phyloP scores from a whole-genome alignment of 2,329 filamentous ascomycete species.

The Pseudogymnoascus sp. region DNA sequence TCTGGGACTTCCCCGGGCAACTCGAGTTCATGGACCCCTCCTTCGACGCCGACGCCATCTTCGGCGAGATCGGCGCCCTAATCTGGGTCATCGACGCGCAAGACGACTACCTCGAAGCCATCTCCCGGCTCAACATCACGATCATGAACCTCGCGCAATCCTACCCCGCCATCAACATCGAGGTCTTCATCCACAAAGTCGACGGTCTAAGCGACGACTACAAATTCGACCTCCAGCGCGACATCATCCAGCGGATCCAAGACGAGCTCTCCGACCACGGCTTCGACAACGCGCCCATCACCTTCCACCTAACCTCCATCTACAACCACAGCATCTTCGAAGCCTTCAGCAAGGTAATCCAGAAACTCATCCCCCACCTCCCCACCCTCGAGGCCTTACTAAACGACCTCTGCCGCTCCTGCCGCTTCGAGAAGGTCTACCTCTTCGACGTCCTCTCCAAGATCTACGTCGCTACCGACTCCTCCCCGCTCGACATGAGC shows the following conservation, averaged over 20 bases:
- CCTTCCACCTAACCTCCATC: conserved; percentile 93
- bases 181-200: conserved; percentile 98
- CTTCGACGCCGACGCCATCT: conserved; percentile 89
- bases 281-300: conserved; percentile 87
- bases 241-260: conserved; percentile 92
- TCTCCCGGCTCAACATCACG: conserved; percentile 77
- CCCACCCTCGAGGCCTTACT: conserved; percentile 89
- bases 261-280: conserved; percentile 92
- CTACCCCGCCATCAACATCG: conserved; percentile 91
- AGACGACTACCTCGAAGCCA: conserved; percentile 92
- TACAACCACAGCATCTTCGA: conserved; percentile 99
- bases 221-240: conserved; percentile 89
- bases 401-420: conserved; percentile 87
- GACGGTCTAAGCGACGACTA: conserved; percentile 97
- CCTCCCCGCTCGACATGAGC: conserved; percentile 83
- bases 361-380: conserved; percentile 90
- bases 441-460: conserved; percentile 97
- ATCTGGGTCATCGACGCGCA: conserved; percentile 99
- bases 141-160: conserved; percentile 82
- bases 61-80: conserved; percentile 85
- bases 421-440: conserved; percentile 95
- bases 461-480: conserved; percentile 97
- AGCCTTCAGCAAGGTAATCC: conserved; percentile 95
- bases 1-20: conserved; percentile 95
- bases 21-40: conserved; percentile 84